Conservation (phyloP, 2,329 filamentous ascomycete genomes). For the Albophoma yamanashiensis region DNA sequence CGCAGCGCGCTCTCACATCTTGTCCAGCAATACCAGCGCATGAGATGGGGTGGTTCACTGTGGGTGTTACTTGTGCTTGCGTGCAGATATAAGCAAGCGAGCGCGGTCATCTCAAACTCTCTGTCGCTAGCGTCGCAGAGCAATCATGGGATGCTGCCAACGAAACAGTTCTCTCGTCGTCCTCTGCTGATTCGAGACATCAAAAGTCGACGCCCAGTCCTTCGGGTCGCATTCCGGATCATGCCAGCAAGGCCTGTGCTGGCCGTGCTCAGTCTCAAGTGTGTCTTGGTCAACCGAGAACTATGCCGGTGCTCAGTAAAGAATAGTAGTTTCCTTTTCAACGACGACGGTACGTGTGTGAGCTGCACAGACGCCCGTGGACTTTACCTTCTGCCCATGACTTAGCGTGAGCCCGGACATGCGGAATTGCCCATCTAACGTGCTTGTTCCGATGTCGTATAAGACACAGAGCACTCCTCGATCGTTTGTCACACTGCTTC, state of each 20-base stretch:
- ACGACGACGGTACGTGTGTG: neutral
- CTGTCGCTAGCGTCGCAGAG: neutral
- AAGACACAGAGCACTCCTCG: conserved; percentile 3
- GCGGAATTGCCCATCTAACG: conserved; percentile 1
- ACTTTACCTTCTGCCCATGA: neutral
- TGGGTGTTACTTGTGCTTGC: neutral
- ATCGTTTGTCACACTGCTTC: neutral
- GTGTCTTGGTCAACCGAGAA: neutral
- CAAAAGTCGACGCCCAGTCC: neutral
- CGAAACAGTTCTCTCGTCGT: neutral
- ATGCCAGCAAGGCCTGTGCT: neutral
- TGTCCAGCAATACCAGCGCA: neutral
- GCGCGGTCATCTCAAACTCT: neutral
- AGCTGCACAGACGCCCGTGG: neutral
- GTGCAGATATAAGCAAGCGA: neutral
- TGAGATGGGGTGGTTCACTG: neutral
- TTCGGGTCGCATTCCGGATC: neutral
- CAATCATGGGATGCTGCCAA: neutral
- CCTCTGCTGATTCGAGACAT: neutral
- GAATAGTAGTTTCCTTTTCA: neutral
- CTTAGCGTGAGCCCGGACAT: conserved; percentile 3
- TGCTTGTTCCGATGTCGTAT: conserved; percentile 3
- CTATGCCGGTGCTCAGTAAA: neutral
- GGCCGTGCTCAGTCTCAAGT: neutral
- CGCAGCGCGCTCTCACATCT: neutral